Conservation (phyloP, 345 rosid species). For the rapeseed (Brassica napus) region Da-Ae NC_063446.1:69261001-69261500, state of each 20-base stretch:
- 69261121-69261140: background rate
- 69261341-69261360: constrained; percentile 16
- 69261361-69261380: background rate
- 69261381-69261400: background rate
- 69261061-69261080: background rate
- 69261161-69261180: constrained; percentile 32
- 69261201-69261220: background rate
- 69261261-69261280: constrained; percentile 4
- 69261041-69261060: background rate
- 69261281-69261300: background rate
- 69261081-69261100: constrained; percentile 19
- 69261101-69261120: constrained; percentile 32
- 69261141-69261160: constrained; percentile 27
- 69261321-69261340: background rate
- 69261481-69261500: no score
- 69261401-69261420: background rate
- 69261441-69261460: no score
- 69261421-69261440: background rate
- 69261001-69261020: background rate
- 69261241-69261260: background rate
- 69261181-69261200: constrained; percentile 22
- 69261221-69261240: constrained; percentile 29
- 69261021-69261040: background rate
- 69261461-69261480: no score
- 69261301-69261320: background rate